Percentiles rank a stretch among this genome's conserved stretches.
Conservation (phyloP, 1,139 yeast species). For the Meyerozyma elateridarum region DNA sequence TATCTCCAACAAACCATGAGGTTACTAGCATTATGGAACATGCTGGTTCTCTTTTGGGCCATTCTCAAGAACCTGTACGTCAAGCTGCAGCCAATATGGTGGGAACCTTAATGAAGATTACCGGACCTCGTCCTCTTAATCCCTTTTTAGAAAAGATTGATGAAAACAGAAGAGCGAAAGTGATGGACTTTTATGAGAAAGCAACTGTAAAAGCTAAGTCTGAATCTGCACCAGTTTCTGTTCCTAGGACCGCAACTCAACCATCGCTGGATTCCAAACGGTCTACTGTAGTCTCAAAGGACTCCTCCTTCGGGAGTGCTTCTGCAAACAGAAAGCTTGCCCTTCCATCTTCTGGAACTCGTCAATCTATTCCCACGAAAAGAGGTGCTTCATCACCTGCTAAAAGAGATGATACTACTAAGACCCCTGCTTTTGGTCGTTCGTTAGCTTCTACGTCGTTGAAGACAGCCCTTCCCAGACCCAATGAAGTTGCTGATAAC, state of each 20-base stretch:
- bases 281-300: conserved; percentile 7
- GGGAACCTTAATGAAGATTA: conserved; percentile 78
- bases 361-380: conserved; percentile 50
- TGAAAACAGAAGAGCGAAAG: conserved; percentile 65
- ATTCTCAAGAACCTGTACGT: conserved; percentile 83
- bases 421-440: conserved; percentile 28
- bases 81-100: conserved; percentile 73
- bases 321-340: conserved; percentile 10
- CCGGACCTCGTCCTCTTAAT: conserved; percentile 67
- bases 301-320: conserved; percentile 9
- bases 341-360: conserved; percentile 4
- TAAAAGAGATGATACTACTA: conserved; percentile 34
- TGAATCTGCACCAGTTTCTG: conserved; percentile 6
- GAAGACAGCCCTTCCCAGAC: conserved; percentile 16
- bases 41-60: conserved; percentile 62
- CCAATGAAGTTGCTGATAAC: conserved; percentile 11
- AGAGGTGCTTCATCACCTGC: conserved; percentile 66
- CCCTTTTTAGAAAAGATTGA: conserved; percentile 65
- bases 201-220: conserved; percentile 49
- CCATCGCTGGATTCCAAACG: neutral
- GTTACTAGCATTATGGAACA: conserved; percentile 52
- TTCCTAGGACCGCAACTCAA: conserved; percentile 2
- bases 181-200: conserved; percentile 51
- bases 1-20: conserved; percentile 49
- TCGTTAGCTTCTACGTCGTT: conserved; percentile 38